A percentile compares a stretch with the other conserved stretches of the same genome.
Conservation (phyloP, 768 basidiomycete species). For the Podaxis mareebaensis region DNA sequence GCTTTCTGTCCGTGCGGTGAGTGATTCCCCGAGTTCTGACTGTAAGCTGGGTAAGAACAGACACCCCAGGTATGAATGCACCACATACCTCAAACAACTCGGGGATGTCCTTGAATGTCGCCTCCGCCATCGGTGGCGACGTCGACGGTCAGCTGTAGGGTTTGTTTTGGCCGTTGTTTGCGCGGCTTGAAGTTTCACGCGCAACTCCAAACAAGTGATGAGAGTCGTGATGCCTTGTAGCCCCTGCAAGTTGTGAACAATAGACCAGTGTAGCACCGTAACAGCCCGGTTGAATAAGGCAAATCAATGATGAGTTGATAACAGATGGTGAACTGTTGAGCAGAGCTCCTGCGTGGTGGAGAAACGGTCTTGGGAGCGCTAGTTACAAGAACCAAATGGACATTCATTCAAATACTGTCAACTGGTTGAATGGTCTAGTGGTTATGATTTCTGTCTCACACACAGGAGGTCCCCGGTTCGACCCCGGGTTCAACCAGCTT, state of each 20-base stretch:
- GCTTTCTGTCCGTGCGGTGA: slow-evolving; percentile 89
- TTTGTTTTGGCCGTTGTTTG: slow-evolving; percentile 14
- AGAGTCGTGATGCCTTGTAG: neutral
- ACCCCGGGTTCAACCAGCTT: slow-evolving; percentile 38
- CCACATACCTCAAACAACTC: slow-evolving; percentile 89
- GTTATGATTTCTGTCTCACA: slow-evolving; percentile 47
- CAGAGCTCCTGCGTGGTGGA: too few species aligned
- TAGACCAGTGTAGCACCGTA: too few species aligned
- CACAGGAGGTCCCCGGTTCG: slow-evolving; percentile 38
- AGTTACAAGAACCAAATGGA: too few species aligned
- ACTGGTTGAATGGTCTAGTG: slow-evolving; percentile 51
- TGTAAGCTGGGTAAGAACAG: slow-evolving; percentile 28
- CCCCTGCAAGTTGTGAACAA: too few species aligned
- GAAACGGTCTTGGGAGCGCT: too few species aligned
- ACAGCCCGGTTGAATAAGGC: too few species aligned
- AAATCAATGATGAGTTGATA: too few species aligned
- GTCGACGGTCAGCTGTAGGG: slow-evolving; percentile 1
- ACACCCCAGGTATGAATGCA: neutral
- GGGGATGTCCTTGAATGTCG: slow-evolving; percentile 89
- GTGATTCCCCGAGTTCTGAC: slow-evolving; percentile 88
- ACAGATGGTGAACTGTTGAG: too few species aligned
- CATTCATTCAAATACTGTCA: neutral
- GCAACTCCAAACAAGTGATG: slow-evolving; percentile 6
- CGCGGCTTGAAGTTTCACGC: neutral
- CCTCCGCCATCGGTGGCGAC: slow-evolving; percentile 38